Evolutionary conservation across 768 basidiomycete species (phyloP), one percentile per base, ranked within the genome.

Genomic region (Lyophyllum shimeji): DNA sequence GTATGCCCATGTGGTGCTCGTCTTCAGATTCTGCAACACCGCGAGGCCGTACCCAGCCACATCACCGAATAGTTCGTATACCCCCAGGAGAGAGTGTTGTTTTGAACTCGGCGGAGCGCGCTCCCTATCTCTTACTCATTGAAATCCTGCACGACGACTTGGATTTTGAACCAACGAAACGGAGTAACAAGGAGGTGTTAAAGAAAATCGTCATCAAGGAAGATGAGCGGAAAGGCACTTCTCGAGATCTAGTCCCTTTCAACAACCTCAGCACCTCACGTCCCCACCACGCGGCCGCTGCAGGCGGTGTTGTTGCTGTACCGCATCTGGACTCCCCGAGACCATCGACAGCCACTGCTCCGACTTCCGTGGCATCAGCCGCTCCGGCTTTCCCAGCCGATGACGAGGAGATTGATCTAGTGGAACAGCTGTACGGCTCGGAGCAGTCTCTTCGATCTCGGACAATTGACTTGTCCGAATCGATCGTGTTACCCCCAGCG

Each of bases 1-100:
- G 90, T 67, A 89, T 93, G 83, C 90, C 89, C 39, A 82, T 93
- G 81, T 93, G 91, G 90, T 93, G 90, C 65, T 69, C 80, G 11
- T 87, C 90, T 7, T 86, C 93, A 13, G 88, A 90, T 67, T 68
- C 71, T 23, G 75, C 78, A 23, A 70, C 68, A 55, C 62, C 71
- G 20, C 69, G 72, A 13, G 65, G 71, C 37, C 71, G 76, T 39
- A 76, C 81, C 6, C 76, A 83, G 64, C 84, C 90, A 5, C 96
- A 98, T 68, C 95, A 98, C 68, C 88, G 93, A 42, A 93, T 99
- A 50, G 95, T 98, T 49, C 87, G 97, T 60, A 96, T 99, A 65
- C 95, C 96, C 11, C 96, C 97, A 2, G 93, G 95, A 13, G 97
- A 99, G 75, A 90, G 93, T 54, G 97, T 98, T 44, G 97, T 98